phyloP scores from a whole-genome alignment of 306 rosid species.

The Comarum palustre region DNA sequence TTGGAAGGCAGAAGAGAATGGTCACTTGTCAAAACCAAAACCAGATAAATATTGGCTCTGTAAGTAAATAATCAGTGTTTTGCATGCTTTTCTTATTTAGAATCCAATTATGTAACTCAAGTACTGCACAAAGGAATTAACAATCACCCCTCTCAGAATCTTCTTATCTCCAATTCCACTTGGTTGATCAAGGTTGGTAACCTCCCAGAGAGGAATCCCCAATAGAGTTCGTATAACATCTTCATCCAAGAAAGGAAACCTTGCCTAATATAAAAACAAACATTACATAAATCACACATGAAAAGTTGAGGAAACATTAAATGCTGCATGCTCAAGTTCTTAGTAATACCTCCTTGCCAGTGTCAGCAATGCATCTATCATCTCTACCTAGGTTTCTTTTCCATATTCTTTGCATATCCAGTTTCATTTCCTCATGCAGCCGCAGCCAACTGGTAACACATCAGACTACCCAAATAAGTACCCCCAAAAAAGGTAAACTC shows the following conservation, averaged over 20 bases:
- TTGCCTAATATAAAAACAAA: conserved; percentile 48
- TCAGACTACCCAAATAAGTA: conserved; percentile 24
- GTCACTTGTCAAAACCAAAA: neutral
- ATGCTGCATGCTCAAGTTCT: conserved; percentile 12
- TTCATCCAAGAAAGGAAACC: conserved; percentile 97
- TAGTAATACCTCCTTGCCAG: conserved; percentile 80
- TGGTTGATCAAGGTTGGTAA: conserved; percentile 85
- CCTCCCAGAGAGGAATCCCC: conserved; percentile 78
- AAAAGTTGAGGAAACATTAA: conserved; percentile 9
- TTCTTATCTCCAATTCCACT: conserved; percentile 83
- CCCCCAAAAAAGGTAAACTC: conserved; percentile 1
- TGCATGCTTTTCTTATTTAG: neutral
- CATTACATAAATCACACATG: conserved; percentile 7
- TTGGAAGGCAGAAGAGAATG: neutral
- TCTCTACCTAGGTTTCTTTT: conserved; percentile 97
- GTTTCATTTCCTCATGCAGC: conserved; percentile 82
- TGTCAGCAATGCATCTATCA: conserved; percentile 91
- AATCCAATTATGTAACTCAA: neutral
- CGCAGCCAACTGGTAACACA: conserved; percentile 68
- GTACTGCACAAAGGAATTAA: conserved; percentile 16
- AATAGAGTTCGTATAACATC: conserved; percentile 71
- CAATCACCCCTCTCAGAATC: conserved; percentile 80
- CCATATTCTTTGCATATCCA: conserved; percentile 98
- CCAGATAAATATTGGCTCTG: neutral
- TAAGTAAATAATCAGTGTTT: neutral